Evolutionary conservation across 768 basidiomycete genomes (phyloP), one percentile per base, ranked within the genome.

Genomic region (Erythrobasidium yunnanense): DNA sequence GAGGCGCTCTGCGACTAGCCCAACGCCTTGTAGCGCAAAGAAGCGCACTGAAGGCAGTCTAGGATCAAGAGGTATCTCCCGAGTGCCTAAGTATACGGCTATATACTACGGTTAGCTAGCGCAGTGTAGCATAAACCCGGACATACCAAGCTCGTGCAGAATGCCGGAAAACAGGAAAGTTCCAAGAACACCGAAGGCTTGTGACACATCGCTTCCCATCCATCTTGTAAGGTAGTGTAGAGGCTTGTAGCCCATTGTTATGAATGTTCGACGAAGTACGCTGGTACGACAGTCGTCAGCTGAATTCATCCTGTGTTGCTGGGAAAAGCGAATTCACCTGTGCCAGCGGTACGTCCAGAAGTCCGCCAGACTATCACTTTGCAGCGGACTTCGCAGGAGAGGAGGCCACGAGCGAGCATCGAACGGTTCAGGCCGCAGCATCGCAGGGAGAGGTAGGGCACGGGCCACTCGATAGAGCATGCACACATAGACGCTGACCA

Each of bases 341-440:
- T 63, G 60, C 60, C 60, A 63, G 2, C 60, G 60, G 32, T 63
- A 63, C 4, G 60, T 63, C 60, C 60, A 63, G 45, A 46, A 63
- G 49, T 63, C 60, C 11, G 60, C 60, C 22, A 63, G 60, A 32
- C 60, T 51, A 17, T 25, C 33, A 27, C 32, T 32, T 20, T 30
- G 22, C 20, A 63, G 25, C 4, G 60, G 60, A 33, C 17, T 63
- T n/a, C 49, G 60, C 5, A 63, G 60, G 4, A 63, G 32, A 4
- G 60, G 60, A 2, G 60, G 60, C 60, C 60, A 63, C 4, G 29
- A 13, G 4, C 60, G 20, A 11, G 23, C 17, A 25, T 63, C 60
- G 33, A 63, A 63, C 3, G 6, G 47, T 7, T 25, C 23, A 15
- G 47, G 60, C 25, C 32, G 49, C 18, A 63, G 20, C 11, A 13